Percentiles rank a stretch among this genome's conserved stretches.
phyloP scores from a whole-genome alignment of 176 grass and related monocot genomes.

The Cymbopogon citratus region DNA sequence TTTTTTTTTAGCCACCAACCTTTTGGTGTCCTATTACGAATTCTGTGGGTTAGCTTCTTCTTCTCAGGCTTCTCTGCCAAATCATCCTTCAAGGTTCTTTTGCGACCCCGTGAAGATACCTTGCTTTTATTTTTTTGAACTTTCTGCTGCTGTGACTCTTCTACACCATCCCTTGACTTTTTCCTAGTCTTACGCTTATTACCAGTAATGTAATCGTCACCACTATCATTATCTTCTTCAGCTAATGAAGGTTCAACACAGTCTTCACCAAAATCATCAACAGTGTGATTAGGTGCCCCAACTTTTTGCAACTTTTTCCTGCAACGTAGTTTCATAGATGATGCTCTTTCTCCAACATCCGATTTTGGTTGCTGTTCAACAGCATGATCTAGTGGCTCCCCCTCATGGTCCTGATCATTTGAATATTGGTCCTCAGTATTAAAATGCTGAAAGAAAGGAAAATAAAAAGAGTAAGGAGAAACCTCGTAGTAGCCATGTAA shows the following conservation, averaged over 20 bases:
- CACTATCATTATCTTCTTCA: conserved; percentile 35
- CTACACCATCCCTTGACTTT: conserved; percentile 33
- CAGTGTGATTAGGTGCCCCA: conserved; percentile 17
- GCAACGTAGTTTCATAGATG: conserved; percentile 34
- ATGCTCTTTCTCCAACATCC: conserved; percentile 7
- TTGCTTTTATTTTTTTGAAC: conserved; percentile 41
- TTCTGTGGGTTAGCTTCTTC: conserved; percentile 55
- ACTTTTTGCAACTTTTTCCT: conserved; percentile 20
- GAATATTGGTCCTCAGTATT: conserved; percentile 15
- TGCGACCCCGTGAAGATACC: conserved; percentile 10
- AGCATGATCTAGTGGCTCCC: conserved; percentile 20
- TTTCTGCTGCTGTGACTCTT: conserved; percentile 27
- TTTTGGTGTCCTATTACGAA: conserved; percentile 52
- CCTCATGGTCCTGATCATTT: conserved; percentile 14
- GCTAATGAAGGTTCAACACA: conserved; percentile 26
- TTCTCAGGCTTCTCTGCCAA: conserved; percentile 28
- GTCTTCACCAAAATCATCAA: conserved; percentile 28
- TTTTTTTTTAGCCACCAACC: conserved; percentile 25
- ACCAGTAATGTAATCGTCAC: conserved; percentile 33
- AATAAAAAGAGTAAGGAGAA: neutral
- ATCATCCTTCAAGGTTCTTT: conserved; percentile 35
- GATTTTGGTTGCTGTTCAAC: conserved; percentile 29
- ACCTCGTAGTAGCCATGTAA: neutral
- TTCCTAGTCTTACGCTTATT: conserved; percentile 25
- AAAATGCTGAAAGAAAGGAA: conserved; percentile 18